These are phyloP conservation scores for Fusarium napiforme DNA, from an alignment of 2,329 filamentous ascomycete genomes.

Conservation along the genomic window DNA sequence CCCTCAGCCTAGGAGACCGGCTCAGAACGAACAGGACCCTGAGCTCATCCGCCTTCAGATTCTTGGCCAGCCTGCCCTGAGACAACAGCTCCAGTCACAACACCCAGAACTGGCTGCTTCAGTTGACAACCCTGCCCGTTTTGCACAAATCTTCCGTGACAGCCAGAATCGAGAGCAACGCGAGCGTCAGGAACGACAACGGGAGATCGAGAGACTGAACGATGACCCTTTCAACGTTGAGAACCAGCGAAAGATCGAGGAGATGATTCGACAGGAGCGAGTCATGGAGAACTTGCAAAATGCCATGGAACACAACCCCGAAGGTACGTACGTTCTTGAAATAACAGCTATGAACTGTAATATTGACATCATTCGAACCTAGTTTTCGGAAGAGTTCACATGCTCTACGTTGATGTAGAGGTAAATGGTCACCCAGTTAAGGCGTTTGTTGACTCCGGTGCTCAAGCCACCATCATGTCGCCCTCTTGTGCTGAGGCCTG, in stretches of 20 bases:
- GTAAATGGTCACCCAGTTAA: constrained; percentile 94
- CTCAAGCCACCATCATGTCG: constrained; percentile 99
- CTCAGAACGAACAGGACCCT: constrained; percentile 67
- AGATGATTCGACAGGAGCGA: constrained; percentile 94
- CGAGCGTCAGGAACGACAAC: constrained; percentile 79
- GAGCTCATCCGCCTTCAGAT: constrained; percentile 87
- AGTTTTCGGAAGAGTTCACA: constrained; percentile 95
- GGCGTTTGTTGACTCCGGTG: constrained; percentile 96
- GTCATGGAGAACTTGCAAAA: constrained; percentile 97
- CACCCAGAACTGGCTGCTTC: constrained; percentile 82
- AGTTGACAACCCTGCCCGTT: constrained; percentile 79
- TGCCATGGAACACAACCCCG: constrained; percentile 96
- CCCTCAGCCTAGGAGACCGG: constrained; percentile 47
- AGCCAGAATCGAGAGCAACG: constrained; percentile 77
- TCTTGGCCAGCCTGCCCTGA: constrained; percentile 78
- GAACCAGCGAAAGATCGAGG: constrained; percentile 90
- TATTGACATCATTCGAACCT: constrained; percentile 15
- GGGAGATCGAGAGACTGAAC: constrained; percentile 86
- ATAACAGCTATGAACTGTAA: not conserved
- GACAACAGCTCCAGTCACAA: constrained; percentile 75
- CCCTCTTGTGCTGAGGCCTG: constrained; percentile 90
- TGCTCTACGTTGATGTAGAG: constrained; percentile 95
- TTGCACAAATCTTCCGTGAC: constrained; percentile 76
- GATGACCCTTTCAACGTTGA: constrained; percentile 95
- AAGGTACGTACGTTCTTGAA: constrained; percentile 78